Base-by-base conservation (phyloP, 192 early-diverging fungal species). In the Cladochytrium replicatum region DNA sequence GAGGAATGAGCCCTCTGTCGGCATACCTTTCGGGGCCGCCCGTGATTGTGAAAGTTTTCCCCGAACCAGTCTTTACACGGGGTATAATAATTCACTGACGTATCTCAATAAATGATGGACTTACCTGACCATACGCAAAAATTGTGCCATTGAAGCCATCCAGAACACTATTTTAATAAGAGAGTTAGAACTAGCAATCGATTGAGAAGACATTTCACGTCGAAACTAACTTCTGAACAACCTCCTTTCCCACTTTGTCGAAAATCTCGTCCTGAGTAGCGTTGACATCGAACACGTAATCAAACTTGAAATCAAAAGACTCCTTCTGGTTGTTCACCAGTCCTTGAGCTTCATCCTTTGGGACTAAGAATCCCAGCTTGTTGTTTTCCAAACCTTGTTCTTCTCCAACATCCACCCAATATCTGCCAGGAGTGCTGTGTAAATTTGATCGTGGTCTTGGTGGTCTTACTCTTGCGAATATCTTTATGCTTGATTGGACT, bases 21-120 rank as follows among this genome's bases (percentile, higher is more conserved):
- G 65, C 52, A 53, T 81, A 81, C 31, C 64, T 52, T 48, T 75
- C 75, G 2, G 78, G 70, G 4, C 78, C 78, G 9, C 78, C 78
- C 2, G 76, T 81, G 32, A 81, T 81, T 31, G 78, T 81, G 41
- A 77, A 81, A n/a, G 78, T 81, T 46, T 81, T 81, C 5, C 78
- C 78, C 11, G 73, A 79, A 19, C 78, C 78, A 15, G 78, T 81
- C 63, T 79, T 42, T 17, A 34, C 25, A 30, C 24, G 1, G 19
- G 7, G 34, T 9, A 30, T 17, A n/a, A 11, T 13, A 41, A 42
- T 32, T 24, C 21, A 13, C 39, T 11, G 7, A 34, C 22, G 37
- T n/a, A 17, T 8, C 24, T 61, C 2, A 55, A 49, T 25, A 48
- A 58, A 40, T 21, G 2, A 50, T 13, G 32, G 22, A 13, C 50